Percentiles rank a stretch among this genome's conserved stretches.
Conservation (phyloP, 225 moss, liverwort and hornwort species). For the Polytrichum formosum region DNA sequence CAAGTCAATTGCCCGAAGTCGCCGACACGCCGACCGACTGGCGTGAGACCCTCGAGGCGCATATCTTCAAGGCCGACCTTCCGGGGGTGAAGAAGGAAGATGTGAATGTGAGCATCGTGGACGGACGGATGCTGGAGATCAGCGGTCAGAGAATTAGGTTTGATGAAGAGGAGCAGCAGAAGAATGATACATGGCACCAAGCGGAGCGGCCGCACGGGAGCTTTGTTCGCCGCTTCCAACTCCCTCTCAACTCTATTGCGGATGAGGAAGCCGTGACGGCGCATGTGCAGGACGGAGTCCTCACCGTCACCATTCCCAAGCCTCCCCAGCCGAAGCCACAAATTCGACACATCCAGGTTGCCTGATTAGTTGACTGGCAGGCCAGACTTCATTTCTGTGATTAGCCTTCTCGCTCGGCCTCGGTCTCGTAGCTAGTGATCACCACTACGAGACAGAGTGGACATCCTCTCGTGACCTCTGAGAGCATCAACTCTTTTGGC, state of each 20-base stretch:
- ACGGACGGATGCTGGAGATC: constrained; percentile 7
- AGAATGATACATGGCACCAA: background rate
- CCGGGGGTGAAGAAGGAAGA: constrained; percentile 11
- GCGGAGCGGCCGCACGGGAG: constrained; percentile 3
- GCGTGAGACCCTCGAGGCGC: constrained; percentile 20
- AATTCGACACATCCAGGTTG: no score
- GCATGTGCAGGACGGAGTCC: constrained; percentile 47
- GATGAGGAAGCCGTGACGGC: constrained; percentile 33
- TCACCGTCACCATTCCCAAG: constrained; percentile 47
- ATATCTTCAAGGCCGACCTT: constrained; percentile 28
- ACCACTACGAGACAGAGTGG: no score
- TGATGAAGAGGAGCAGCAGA: background rate
- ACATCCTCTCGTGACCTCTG: no score
- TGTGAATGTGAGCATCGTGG: constrained; percentile 5
- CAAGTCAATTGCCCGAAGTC: no score
- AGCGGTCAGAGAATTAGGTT: constrained; percentile 1
- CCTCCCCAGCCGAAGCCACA: no score
- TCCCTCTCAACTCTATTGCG: constrained; percentile 31
- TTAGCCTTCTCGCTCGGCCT: no score
- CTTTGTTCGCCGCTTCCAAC: constrained; percentile 7
- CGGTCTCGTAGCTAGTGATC: no score
- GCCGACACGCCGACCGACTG: constrained; percentile 10
- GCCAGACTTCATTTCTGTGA: no score
- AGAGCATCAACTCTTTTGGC: no score
- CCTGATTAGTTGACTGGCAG: no score